Evolutionary conservation across 2,329 filamentous ascomycete species (phyloP).

Genomic region (Aspergillus pseudonomiae): DNA sequence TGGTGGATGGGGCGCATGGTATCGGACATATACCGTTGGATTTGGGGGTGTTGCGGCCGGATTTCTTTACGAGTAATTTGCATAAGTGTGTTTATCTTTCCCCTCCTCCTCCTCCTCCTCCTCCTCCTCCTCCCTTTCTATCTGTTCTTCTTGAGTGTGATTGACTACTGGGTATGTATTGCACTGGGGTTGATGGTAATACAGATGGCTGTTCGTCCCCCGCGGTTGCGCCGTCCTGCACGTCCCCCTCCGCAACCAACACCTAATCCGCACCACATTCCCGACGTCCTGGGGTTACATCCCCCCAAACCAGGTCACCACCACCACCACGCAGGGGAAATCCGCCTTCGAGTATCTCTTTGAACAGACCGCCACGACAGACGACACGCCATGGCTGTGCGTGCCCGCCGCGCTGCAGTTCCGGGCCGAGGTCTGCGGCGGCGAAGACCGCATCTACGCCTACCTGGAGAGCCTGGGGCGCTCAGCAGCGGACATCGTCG

Average conservation of each 20-base stretch:
- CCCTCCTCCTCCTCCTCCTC: not conserved
- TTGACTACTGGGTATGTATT: no score
- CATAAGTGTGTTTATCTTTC: slow-evolving; percentile 61
- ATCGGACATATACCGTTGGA: slow-evolving; percentile 78
- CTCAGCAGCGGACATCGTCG: slow-evolving; percentile 63
- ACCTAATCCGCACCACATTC: slow-evolving; percentile 70
- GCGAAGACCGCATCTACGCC: slow-evolving; percentile 68
- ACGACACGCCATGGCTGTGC: slow-evolving; percentile 72
- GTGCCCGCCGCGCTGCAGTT: slow-evolving; percentile 73
- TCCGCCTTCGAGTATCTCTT: slow-evolving; percentile 70
- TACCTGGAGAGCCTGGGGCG: slow-evolving; percentile 68
- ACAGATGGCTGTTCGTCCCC: slow-evolving; percentile 77
- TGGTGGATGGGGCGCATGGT: slow-evolving; percentile 84
- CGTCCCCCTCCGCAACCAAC: slow-evolving; percentile 75
- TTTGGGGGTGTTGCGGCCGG: slow-evolving; percentile 67
- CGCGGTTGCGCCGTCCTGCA: slow-evolving; percentile 81
- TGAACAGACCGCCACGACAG: slow-evolving; percentile 74
- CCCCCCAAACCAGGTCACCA: slow-evolving; percentile 37
- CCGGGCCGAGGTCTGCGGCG: slow-evolving; percentile 69
- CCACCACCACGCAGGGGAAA: slow-evolving; percentile 45
- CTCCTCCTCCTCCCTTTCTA: not conserved
- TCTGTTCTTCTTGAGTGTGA: not conserved
- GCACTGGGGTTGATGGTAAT: no score
- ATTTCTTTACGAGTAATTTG: slow-evolving; percentile 85
- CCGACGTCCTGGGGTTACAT: slow-evolving; percentile 81